Percentiles rank a stretch among this genome's conserved stretches.
These are phyloP conservation scores for Parascedosporium putredinis DNA, from an alignment of 2,329 filamentous ascomycete genomes.

Conservation along the genomic window DNA sequence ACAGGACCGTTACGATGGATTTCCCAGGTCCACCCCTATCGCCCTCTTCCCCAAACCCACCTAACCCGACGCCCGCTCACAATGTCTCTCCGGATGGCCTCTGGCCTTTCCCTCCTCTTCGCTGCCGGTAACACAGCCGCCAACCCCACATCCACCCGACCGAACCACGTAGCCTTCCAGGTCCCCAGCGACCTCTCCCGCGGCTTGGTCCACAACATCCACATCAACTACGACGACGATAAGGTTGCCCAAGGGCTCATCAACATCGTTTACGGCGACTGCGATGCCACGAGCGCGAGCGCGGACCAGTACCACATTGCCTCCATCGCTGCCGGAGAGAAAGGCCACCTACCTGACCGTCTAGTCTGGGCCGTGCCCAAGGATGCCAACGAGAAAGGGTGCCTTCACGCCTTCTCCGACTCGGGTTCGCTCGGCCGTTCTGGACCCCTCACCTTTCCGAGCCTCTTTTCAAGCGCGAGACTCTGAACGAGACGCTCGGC, in stretches of 20 bases:
- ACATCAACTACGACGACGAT: slow-evolving; percentile 12
- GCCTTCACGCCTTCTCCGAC: slow-evolving; percentile 28
- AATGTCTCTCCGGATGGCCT: no score
- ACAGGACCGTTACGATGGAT: no score
- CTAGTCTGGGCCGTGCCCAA: slow-evolving; percentile 15
- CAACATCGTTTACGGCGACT: slow-evolving; percentile 15
- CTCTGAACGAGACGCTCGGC: slow-evolving; percentile 11
- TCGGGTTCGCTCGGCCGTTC: slow-evolving; percentile 21
- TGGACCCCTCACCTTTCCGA: slow-evolving; percentile 23
- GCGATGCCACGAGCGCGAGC: slow-evolving; percentile 10
- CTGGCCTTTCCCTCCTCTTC: slow-evolving; percentile 4
- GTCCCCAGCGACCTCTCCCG: slow-evolving; percentile 4
- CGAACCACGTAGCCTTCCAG: slow-evolving; percentile 7
- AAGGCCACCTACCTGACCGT: slow-evolving; percentile 12
- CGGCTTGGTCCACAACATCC: slow-evolving; percentile 13
- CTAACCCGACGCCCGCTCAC: no score
- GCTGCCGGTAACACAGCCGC: not conserved
- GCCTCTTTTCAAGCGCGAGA: slow-evolving; percentile 9
- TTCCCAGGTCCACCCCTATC: no score
- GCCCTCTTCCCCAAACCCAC: no score
- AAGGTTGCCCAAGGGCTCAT: slow-evolving; percentile 11
- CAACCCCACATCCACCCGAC: not conserved
- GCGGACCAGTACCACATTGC: slow-evolving; percentile 13
- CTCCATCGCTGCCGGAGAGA: slow-evolving; percentile 12
- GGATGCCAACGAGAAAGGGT: slow-evolving; percentile 21